Evolutionary conservation across 2,329 filamentous ascomycete genomes (phyloP), one percentile per base, ranked within the genome.

Genomic region (Monilinia fructicola): DNA sequence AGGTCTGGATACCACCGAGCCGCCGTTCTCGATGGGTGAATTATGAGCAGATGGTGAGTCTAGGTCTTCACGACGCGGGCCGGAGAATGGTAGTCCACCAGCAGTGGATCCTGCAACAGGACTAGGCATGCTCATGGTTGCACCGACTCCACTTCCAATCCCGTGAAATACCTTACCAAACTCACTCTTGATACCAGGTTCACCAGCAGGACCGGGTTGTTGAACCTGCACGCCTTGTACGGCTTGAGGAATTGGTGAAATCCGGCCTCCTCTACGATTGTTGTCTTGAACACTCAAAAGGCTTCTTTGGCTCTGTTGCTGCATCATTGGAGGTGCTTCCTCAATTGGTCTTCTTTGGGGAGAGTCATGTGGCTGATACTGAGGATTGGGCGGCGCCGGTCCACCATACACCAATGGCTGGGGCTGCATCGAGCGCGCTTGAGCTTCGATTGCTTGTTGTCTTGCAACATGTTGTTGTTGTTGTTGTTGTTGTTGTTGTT

Each of bases 91-190:
- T 48, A 82, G 67, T 84, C 81, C 52, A 78, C 80, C 69, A 78
- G 81, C 31, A 16, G 52, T 42, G 84, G 82, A 69, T 82, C 85
- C 71, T 81, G 85, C 67, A 82, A 72, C 71, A 56, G 82, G 80
- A 46, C 80, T 78, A 44, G 81, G 78, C 18, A 78, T 78, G 54
- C 79, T 79, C 26, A 82, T 82, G 38, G 79, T 79, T 69, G 82
- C 83, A 40, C 86, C 85, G 23, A 89, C 81, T 46, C 88, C 88
- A 76, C 86, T 88, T 21, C 88, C 93, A 71, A 98, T 92, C n/a
- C 94, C 94, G 23, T 92, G 92, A 78, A 97, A 97, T 84, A 97
- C 96, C 69, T 92, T 89, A 38, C 93, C 93, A 76, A 97, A 93
- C 76, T 97, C 94, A 76, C 89, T 96, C 82, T 97, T 97, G 75